Base-by-base conservation (phyloP, 805 yeast species). In the Starmerella vaccinii region DNA sequence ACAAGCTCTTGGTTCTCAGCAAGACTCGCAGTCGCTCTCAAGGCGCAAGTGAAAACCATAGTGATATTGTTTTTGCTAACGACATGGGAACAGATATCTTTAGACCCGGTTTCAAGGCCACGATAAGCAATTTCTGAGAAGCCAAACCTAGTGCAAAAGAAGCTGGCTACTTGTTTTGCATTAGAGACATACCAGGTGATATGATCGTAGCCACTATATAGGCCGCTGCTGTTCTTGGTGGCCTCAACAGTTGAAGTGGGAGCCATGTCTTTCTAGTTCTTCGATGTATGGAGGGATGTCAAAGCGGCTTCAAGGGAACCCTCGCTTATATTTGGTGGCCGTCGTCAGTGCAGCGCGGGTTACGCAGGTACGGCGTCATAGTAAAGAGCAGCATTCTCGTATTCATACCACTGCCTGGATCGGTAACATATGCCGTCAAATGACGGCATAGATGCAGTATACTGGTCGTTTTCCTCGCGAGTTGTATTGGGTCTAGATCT, bases 111-210 rank as follows among this genome's bases (percentile, higher is more conserved):
- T 61, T 83, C 92, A 41, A 86, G 70, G 5, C 87, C 87, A 51
- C 65, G 71, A 57, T 73, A 76, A 1, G 88, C 92, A 34, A 80
- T 63, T 33, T 73, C 76, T 19, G 68, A 57, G 63, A 86, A 86
- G 0, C 94, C 95, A 65, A 78, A 74, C 6, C 75, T 66, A 15
- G 70, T 60, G 41, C 76, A 71, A 51, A 81, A 76, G 61, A 73
- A 75, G 21, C 66, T 62, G 0, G 94, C 81, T 41, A 78, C 69
- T 53, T 77, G 77, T 53, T 76, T 78, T 22, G 90, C 84, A 56
- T 84, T 83, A n/a, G 85, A 76, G 12, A 81, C 82, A 53, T 80
- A 82, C 72, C 82, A 77, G 13, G 82, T 81, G 3, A 84, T 71
- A 59, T 81, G 81, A 65, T 77, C 80, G 61, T 81, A 84, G n/a